Percentiles rank a stretch among this genome's conserved stretches.
Evolutionary conservation across 306 rosid genomes (phyloP).

Genomic region (Biancaea sappan): DNA sequence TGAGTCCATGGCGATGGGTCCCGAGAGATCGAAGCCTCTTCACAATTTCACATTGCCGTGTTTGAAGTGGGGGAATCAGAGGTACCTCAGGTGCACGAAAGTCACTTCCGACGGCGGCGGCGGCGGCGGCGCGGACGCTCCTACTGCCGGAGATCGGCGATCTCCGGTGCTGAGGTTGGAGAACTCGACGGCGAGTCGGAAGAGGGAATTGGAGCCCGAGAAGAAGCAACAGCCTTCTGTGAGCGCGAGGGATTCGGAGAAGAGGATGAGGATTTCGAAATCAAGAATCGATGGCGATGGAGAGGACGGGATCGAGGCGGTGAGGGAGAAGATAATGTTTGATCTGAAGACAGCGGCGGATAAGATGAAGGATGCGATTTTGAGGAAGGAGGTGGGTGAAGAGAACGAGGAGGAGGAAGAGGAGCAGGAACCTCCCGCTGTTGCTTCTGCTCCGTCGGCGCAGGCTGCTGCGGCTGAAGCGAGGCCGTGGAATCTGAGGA

Average conservation of each 20-base stretch:
- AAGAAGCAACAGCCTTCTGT: conserved; percentile 9
- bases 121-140: background rate
- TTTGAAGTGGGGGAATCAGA: conserved; percentile 93
- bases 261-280: conserved; percentile 32
- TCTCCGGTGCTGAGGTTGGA: conserved; percentile 38
- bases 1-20: conserved; percentile 64
- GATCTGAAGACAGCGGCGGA: conserved; percentile 80
- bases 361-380: conserved; percentile 67
- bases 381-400: conserved; percentile 45
- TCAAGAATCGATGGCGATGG: conserved; percentile 43
- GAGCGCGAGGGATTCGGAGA: conserved; percentile 35
- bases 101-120: conserved; percentile 25
- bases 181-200: conserved; percentile 33
- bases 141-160: conserved; percentile 48
- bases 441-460: conserved; percentile 6
- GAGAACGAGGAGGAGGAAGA: conserved; percentile 19
- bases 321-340: conserved; percentile 76
- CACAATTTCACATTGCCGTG: conserved; percentile 87
- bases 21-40: conserved; percentile 76
- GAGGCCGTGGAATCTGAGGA: conserved; percentile 82
- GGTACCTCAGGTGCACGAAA: conserved; percentile 73
- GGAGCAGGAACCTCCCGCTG: conserved; percentile 10
- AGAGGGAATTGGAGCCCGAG: conserved; percentile 42
- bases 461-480: conserved; percentile 23
- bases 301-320: conserved; percentile 78